Base-by-base conservation (phyloP, 225 moss, liverwort and hornwort species). In the Thuidium tamariscinum region DNA sequence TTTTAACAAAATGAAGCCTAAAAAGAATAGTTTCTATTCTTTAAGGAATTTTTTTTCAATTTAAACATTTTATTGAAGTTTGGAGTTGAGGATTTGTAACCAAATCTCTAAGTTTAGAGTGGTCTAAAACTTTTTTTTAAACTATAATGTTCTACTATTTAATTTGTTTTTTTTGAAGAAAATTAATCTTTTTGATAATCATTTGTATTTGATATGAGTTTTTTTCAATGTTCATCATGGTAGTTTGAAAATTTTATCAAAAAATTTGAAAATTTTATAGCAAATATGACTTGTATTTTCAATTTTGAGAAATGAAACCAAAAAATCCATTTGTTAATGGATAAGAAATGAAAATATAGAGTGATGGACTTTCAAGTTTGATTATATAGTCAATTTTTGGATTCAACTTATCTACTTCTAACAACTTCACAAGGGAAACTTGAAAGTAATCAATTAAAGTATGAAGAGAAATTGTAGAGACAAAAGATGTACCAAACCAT, bases 351-450 rank as follows among this genome's bases (percentile, higher is more conserved):
- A 67, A 22, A 12, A 12, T 67, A 37, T 0, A 25, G 2, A 25
- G 5, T 59, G 26, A 26, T 2, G 1, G 2, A 11, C 11, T 59
- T 26, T 59, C 5, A 26, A 25, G 12, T 59, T 13, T 60, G 3
- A 27, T 13, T 60, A 6, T 9, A 60, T 22, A 6, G 6, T 60
- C 6, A 27, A 60, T 6, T 5, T 27, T 19, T 7, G 1, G 1
- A 2, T 2, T 23, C 3, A 67, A 11, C n/a, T 3, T 4, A 37
- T 23, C 4, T 39, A 23, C 13, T 22, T 13, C 4, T 2, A 37
- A 39, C 0, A 67, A 23, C 0, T 39, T 39, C 7, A 2, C 0
- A 4, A 39, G 2, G 7, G 13, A 39, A 13, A 2, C 13, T 23
- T 25, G 22, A 41, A 41, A 13, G 8, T 14, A 15, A 39, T 41